phyloP scores from a whole-genome alignment of 257 asterid species.

The Primulina huaijiensis region DNA sequence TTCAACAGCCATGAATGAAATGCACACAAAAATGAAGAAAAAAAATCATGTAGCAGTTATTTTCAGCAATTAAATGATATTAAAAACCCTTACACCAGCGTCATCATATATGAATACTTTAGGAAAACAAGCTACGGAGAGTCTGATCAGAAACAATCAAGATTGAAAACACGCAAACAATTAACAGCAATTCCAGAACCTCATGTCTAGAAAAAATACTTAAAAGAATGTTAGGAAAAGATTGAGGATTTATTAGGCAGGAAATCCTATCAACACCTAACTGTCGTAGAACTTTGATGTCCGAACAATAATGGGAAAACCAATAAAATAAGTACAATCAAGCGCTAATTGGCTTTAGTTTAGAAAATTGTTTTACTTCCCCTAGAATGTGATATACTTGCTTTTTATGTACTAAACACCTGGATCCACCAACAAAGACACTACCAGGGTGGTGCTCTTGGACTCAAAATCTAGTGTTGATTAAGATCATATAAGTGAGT shows the following conservation, averaged over 20 bases:
- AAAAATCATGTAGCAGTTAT: too few relatives aligned
- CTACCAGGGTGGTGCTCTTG: neutral
- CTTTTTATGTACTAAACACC: neutral
- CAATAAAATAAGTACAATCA: neutral
- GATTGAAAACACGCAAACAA: neutral
- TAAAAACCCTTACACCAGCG: too few relatives aligned
- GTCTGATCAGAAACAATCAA: neutral
- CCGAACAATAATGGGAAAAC: neutral
- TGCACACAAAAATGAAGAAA: too few relatives aligned
- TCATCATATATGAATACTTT: too few relatives aligned
- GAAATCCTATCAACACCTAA: neutral
- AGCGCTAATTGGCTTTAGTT: neutral
- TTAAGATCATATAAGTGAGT: constrained; percentile 1
- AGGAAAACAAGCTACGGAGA: too few relatives aligned
- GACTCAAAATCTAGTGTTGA: neutral
- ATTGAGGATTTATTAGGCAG: neutral
- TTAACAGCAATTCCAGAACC: neutral
- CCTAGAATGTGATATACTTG: neutral
- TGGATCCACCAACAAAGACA: neutral
- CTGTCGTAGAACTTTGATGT: neutral
- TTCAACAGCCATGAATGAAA: too few relatives aligned
- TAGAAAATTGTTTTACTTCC: neutral
- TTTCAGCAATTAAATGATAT: too few relatives aligned
- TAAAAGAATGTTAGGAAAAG: neutral
- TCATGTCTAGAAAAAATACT: neutral